phyloP scores from a whole-genome alignment of 352 stramenopile species.

The Globisporangium polare region DNA sequence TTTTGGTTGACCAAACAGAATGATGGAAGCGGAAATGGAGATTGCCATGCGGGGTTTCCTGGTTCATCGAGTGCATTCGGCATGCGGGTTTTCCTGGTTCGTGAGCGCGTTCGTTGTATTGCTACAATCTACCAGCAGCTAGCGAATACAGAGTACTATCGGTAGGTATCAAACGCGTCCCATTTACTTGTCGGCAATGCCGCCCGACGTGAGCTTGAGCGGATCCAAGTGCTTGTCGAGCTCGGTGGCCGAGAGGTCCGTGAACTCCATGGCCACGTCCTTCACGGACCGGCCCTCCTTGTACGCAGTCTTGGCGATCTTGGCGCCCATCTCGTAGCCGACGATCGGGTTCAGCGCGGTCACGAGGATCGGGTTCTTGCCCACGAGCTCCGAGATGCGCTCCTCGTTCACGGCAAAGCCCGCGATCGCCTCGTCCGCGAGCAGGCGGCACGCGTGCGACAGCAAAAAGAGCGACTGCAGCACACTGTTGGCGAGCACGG shows the following conservation, averaged over 20 bases:
- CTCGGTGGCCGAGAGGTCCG: constrained; percentile 36
- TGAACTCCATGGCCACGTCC: constrained; percentile 42
- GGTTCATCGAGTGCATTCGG: neutral
- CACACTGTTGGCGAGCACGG: constrained; percentile 46
- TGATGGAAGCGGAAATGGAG: neutral
- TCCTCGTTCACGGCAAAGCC: constrained; percentile 42
- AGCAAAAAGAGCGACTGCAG: constrained; percentile 45
- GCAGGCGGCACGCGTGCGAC: constrained; percentile 29
- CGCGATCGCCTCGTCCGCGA: constrained; percentile 41
- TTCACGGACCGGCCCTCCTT: constrained; percentile 49
- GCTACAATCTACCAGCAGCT: neutral
- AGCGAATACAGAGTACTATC: neutral
- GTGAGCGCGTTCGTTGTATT: neutral
- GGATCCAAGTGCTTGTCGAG: constrained; percentile 55
- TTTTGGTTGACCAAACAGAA: neutral
- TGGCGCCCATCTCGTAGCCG: constrained; percentile 49
- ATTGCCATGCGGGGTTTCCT: neutral
- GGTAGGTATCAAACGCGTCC: neutral
- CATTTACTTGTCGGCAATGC: constrained; percentile 34
- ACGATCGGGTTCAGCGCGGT: constrained; percentile 56
- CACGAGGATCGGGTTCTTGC: constrained; percentile 54
- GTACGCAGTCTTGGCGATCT: constrained; percentile 60
- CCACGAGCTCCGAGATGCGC: constrained; percentile 42
- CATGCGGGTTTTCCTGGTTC: neutral
- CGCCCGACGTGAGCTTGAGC: constrained; percentile 37